Evolutionary conservation across 1,284 basidiomycete genomes (phyloP).

Genomic region (Trichosporon inkin): DNA sequence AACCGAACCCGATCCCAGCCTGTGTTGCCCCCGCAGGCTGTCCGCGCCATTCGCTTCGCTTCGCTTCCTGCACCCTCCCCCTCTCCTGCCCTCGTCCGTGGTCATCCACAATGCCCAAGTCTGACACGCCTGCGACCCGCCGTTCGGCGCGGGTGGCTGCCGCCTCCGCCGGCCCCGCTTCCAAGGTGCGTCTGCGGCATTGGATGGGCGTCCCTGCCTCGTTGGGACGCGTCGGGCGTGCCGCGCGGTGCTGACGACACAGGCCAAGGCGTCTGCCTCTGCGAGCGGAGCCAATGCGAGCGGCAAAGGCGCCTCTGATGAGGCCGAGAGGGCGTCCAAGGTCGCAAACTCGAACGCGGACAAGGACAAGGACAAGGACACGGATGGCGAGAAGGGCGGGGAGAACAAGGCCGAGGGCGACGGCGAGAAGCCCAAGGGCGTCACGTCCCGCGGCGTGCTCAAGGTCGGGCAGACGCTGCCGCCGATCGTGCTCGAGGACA

Average conservation of each 20-base stretch:
- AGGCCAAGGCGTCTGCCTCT: too few species aligned
- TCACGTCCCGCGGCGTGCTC: conserved; percentile 47
- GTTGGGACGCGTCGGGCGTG: too few species aligned
- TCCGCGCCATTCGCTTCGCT: not conserved
- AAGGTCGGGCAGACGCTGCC: conserved; percentile 75
- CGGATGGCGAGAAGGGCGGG: conserved; percentile 9
- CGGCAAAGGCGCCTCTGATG: not conserved
- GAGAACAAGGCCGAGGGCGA: conserved; percentile 20
- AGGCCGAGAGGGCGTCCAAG: not conserved
- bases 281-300: conserved; percentile 11
- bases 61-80: not conserved
- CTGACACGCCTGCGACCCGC: conserved; percentile 21
- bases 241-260: too few species aligned
- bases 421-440: conserved; percentile 11
- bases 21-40: not conserved
- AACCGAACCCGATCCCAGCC: not conserved
- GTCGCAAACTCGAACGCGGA: conserved; percentile 14
- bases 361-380: conserved; percentile 11
- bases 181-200: conserved; percentile 16
- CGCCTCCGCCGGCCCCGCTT: conserved; percentile 25
- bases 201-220: too few species aligned
- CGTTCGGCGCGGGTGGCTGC: conserved; percentile 32
- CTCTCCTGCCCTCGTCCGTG: not conserved
- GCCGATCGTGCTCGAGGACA: conserved; percentile 66
- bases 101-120: conserved; percentile 29